A percentile compares a stretch with the other conserved stretches of the same genome.
Conservation (phyloP, 495 filamentous ascomycete genomes). For the Cairneyella variabilis region DNA sequence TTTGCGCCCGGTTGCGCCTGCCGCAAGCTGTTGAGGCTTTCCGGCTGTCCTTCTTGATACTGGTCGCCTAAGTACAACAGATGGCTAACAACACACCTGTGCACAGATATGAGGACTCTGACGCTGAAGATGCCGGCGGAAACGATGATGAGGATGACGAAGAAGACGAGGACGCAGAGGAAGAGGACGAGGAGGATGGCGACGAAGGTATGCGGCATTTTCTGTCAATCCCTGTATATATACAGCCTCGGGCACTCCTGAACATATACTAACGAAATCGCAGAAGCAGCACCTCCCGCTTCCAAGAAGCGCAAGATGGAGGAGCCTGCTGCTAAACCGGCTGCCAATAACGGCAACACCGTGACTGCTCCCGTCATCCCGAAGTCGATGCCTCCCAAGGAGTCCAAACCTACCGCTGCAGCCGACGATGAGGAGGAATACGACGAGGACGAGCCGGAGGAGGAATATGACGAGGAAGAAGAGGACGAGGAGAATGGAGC, state of each 20-base stretch:
- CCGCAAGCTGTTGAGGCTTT: not conserved
- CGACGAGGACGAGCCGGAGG: conserved; percentile 13
- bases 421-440: conserved; percentile 15
- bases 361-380: not conserved
- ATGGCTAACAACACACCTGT: not conserved
- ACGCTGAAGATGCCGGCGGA: conserved; percentile 5
- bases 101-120: conserved; percentile 29
- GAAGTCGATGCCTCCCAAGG: no score
- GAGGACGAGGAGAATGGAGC: conserved; percentile 15
- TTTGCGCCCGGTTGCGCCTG: not conserved
- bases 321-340: conserved; percentile 7
- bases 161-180: conserved; percentile 14
- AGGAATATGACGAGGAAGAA: conserved; percentile 9
- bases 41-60: no score
- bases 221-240: not conserved
- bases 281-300: not conserved
- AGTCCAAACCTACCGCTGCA: conserved; percentile 1
- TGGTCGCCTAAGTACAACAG: no score
- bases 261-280: not conserved
- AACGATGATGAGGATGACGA: conserved; percentile 21
- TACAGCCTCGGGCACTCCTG: no score
- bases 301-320: conserved; percentile 7
- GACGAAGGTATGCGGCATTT: conserved; percentile 14
- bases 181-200: conserved; percentile 21
- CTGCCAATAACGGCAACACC: conserved; percentile 11